phyloP scores from a whole-genome alignment of 768 basidiomycete species.

The Russula griseocarnosa region DNA sequence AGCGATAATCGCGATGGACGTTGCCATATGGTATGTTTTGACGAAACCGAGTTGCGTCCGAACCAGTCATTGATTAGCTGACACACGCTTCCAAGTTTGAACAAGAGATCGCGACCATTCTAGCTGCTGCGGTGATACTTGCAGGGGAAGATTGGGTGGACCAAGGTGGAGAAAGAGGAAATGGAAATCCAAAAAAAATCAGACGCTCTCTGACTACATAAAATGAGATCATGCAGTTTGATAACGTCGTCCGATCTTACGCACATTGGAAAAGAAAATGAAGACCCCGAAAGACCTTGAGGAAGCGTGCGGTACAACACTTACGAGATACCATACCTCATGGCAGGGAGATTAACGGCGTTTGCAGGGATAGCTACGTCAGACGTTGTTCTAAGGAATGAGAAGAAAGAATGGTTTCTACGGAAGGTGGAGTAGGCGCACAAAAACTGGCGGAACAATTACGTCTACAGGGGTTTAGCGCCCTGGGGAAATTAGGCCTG shows the following conservation, averaged over 20 bases:
- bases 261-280: constrained; percentile 7
- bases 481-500: constrained; percentile 23
- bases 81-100: not conserved
- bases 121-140: not conserved
- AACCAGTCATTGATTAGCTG: constrained; percentile 4
- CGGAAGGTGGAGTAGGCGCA: constrained; percentile 12
- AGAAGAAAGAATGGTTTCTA: constrained; percentile 9
- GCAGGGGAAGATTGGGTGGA: constrained; percentile 7
- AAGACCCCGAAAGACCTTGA: constrained; percentile 19
- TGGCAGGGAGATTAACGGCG: constrained; percentile 10
- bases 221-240: constrained; percentile 5
- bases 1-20: constrained; percentile 10
- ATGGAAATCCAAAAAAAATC: constrained; percentile 9
- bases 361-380: constrained; percentile 23
- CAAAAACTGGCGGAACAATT: constrained; percentile 13
- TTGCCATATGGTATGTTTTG: not conserved
- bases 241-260: constrained; percentile 18
- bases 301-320: not conserved
- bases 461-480: constrained; percentile 18
- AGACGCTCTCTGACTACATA: not conserved
- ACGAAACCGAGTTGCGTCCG: constrained; percentile 1
- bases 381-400: constrained; percentile 15
- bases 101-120: not conserved
- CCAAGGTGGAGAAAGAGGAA: not conserved
- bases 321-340: constrained; percentile 21